A percentile compares a stretch with the other conserved stretches of the same genome.
phyloP scores from a whole-genome alignment of 2,329 filamentous ascomycete species.

The Thelonectria rubi region DNA sequence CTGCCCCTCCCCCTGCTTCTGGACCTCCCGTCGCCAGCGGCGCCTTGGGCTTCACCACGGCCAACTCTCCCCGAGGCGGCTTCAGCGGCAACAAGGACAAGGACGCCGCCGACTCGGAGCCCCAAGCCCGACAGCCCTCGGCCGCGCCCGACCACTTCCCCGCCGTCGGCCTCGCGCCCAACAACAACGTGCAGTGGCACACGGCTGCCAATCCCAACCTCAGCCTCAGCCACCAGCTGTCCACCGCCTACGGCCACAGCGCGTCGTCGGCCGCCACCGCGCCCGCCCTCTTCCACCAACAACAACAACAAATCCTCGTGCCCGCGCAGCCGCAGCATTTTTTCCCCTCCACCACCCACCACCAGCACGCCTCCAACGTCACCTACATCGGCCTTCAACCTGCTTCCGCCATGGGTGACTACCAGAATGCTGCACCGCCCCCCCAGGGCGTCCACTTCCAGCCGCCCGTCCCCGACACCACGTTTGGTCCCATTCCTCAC shows the following conservation, averaged over 20 bases:
- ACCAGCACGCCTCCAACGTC: conserved; percentile 26
- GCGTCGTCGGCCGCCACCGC: conserved; percentile 15
- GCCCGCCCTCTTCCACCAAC: too few species aligned
- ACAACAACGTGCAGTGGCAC: conserved; percentile 45
- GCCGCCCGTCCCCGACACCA: conserved; percentile 67
- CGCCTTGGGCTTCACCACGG: conserved; percentile 24
- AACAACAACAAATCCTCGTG: conserved; percentile 17
- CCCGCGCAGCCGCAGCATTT: conserved; percentile 10
- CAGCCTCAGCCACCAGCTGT: conserved; percentile 43
- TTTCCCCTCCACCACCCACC: conserved; percentile 1
- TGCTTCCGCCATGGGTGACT: conserved; percentile 50
- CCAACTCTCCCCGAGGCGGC: conserved; percentile 39
- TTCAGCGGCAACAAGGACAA: conserved; percentile 29
- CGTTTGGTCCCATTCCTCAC: conserved; percentile 63
- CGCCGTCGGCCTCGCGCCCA: conserved; percentile 40
- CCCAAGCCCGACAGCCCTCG: conserved; percentile 6
- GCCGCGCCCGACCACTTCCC: conserved; percentile 40
- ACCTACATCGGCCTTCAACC: conserved; percentile 43
- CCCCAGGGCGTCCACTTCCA: conserved; percentile 62
- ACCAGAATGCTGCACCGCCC: conserved; percentile 53
- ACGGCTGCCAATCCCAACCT: conserved; percentile 48
- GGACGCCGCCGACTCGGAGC: not conserved
- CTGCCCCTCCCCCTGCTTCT: not conserved
- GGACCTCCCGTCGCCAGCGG: too few species aligned
- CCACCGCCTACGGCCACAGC: conserved; percentile 30